phyloP scores from a whole-genome alignment of 805 yeast species.

The Groenewaldozyma salmanticensis region DNA sequence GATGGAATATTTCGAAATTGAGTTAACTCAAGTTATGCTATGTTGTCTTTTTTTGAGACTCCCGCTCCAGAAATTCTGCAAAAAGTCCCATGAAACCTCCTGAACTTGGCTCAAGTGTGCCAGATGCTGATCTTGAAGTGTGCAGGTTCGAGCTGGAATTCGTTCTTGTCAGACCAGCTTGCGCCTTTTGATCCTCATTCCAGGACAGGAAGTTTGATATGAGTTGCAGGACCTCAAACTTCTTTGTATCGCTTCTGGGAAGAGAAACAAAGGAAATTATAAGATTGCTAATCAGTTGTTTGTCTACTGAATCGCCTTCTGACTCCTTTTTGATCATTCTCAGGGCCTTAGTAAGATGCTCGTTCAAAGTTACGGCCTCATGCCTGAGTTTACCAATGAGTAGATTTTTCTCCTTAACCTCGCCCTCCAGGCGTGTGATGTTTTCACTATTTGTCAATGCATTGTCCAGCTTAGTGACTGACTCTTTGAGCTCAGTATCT shows the following conservation, averaged over 20 bases:
- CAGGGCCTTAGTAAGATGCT: constrained; percentile 89
- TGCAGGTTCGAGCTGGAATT: constrained; percentile 4
- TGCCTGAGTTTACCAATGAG: constrained; percentile 86
- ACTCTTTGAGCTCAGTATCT: constrained; percentile 12
- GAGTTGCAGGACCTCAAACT: constrained; percentile 82
- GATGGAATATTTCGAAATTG: background rate
- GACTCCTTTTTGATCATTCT: constrained; percentile 72
- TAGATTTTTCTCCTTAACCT: constrained; percentile 59
- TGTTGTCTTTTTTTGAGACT: constrained; percentile 11
- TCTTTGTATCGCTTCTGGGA: constrained; percentile 89
- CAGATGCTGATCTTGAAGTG: background rate
- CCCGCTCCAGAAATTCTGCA: constrained; percentile 29
- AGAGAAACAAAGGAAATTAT: constrained; percentile 74
- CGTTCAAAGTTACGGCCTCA: constrained; percentile 87
- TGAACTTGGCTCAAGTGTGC: constrained; percentile 5
- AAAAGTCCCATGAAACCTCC: constrained; percentile 30
- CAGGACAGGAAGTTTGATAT: constrained; percentile 77
- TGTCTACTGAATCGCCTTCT: constrained; percentile 70
- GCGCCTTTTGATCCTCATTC: constrained; percentile 51
- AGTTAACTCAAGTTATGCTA: background rate
- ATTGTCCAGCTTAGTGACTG: constrained; percentile 15
- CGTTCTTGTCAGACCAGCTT: constrained; percentile 24
- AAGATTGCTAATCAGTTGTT: constrained; percentile 79
- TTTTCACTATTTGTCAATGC: constrained; percentile 25
- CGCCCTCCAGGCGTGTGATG: constrained; percentile 37